Evolutionary conservation across 2,329 filamentous ascomycete species (phyloP).

Genomic region (Paraphaeosphaeria sporulosa): DNA sequence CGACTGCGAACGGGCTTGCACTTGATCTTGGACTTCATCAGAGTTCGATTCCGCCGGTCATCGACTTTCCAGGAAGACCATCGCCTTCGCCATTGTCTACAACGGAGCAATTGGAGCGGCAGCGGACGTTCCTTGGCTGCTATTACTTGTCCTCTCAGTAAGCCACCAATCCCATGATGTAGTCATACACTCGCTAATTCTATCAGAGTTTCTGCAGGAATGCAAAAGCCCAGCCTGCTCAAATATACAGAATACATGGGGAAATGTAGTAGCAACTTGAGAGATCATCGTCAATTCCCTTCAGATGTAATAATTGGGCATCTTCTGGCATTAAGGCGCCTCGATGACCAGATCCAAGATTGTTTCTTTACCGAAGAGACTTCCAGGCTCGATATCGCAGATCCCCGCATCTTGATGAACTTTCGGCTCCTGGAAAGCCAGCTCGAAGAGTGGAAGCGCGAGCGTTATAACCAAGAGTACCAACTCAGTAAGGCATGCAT

Average conservation of each 20-base stretch:
- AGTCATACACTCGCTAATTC: background rate
- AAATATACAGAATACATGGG: constrained; percentile 39
- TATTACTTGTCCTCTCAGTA: constrained; percentile 46
- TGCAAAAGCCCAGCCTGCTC: constrained; percentile 44
- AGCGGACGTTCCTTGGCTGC: constrained; percentile 43
- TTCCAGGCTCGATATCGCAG: constrained; percentile 31
- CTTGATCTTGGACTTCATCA: constrained; percentile 43
- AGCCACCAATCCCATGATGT: constrained; percentile 12
- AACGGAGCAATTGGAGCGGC: constrained; percentile 33
- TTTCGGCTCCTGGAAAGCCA: constrained; percentile 37
- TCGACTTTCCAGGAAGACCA: constrained; percentile 25
- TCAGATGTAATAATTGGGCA: constrained; percentile 35
- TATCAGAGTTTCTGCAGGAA: constrained; percentile 34
- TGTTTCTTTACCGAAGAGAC: constrained; percentile 32
- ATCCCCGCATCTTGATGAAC: constrained; percentile 39
- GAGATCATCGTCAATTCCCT: constrained; percentile 28
- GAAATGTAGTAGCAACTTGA: constrained; percentile 34
- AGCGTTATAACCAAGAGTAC: constrained; percentile 19
- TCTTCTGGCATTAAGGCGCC: constrained; percentile 35
- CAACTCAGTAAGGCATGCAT: constrained; percentile 26
- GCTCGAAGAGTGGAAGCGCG: constrained; percentile 35
- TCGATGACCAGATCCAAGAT: constrained; percentile 46
- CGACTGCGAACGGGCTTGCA: constrained; percentile 40
- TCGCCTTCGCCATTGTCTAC: constrained; percentile 21
- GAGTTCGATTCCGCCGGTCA: constrained; percentile 21